Evolutionary conservation across 2,329 filamentous ascomycete genomes (phyloP).

Genomic region (Biscogniauxia marginata): DNA sequence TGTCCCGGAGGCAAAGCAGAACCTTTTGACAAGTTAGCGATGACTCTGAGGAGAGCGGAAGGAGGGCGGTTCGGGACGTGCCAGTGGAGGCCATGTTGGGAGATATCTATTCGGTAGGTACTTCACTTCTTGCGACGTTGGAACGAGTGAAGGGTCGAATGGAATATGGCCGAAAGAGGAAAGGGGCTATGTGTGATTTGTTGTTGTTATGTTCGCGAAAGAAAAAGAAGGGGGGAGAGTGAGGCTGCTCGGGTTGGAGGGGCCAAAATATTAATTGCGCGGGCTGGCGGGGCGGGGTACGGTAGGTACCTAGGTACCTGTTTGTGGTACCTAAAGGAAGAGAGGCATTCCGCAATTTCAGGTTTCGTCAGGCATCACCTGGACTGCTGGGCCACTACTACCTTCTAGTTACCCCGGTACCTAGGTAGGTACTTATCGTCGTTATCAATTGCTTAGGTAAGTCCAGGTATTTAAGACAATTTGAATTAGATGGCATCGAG

Average conservation of each 20-base stretch:
- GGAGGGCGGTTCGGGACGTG: neutral
- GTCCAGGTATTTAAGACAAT: too few relatives aligned
- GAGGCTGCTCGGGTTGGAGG: constrained; percentile 20
- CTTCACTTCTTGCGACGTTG: constrained; percentile 4
- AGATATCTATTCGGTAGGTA: neutral
- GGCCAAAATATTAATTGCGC: constrained; percentile 11
- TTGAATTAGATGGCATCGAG: too few relatives aligned
- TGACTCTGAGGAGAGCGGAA: neutral
- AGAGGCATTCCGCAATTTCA: neutral
- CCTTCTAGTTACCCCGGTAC: too few relatives aligned
- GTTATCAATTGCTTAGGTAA: too few relatives aligned
- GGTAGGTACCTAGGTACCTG: neutral
- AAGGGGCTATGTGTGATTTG: neutral
- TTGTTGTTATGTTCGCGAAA: constrained; percentile 8
- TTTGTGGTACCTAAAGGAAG: constrained; percentile 8
- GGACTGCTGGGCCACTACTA: too few relatives aligned
- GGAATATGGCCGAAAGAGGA: neutral
- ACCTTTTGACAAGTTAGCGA: neutral
- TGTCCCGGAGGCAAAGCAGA: neutral
- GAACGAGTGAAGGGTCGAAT: neutral
- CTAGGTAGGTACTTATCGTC: too few relatives aligned
- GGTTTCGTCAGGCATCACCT: too few relatives aligned
- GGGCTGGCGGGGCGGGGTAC: neutral
- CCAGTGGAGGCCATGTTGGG: neutral
- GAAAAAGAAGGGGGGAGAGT: constrained; percentile 6